A percentile compares a stretch with the other conserved stretches of the same genome.
Evolutionary conservation across 2,329 filamentous ascomycete genomes (phyloP).

Genomic region (Calonectria henricotiae): DNA sequence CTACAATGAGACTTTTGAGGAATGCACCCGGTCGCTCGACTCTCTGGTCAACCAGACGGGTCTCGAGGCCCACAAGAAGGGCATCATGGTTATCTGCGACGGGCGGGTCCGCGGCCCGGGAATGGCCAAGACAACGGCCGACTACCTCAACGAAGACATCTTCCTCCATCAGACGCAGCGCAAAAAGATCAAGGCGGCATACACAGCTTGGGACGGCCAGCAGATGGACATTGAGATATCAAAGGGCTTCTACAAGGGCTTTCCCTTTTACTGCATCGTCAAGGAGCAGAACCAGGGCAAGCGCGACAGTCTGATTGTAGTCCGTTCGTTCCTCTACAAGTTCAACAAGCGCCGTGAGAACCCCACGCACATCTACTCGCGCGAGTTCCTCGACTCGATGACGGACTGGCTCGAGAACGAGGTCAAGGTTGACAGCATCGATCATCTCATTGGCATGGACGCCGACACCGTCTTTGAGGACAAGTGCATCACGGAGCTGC

Average conservation of each 20-base stretch:
- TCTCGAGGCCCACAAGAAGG: neutral
- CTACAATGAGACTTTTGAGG: constrained; percentile 1
- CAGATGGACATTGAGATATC: constrained; percentile 36
- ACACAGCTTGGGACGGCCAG: neutral
- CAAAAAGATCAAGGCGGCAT: neutral
- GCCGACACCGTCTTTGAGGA: constrained; percentile 60
- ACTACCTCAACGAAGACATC: constrained; percentile 6
- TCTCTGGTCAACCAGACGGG: constrained; percentile 5
- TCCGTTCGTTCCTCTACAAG: constrained; percentile 62
- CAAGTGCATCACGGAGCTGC: constrained; percentile 59
- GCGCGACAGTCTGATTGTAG: constrained; percentile 61
- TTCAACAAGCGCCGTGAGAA: constrained; percentile 58
- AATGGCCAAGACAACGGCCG: constrained; percentile 1
- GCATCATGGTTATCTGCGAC: constrained; percentile 2
- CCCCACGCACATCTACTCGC: constrained; percentile 59
- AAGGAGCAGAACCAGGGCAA: constrained; percentile 64
- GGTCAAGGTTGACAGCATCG: constrained; percentile 44
- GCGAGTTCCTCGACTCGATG: constrained; percentile 57
- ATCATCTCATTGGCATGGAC: constrained; percentile 59
- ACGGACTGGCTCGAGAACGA: constrained; percentile 55
- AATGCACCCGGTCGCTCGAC: neutral
- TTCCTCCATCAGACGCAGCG: constrained; percentile 1
- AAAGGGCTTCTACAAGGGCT: constrained; percentile 59
- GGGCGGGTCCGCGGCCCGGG: neutral
- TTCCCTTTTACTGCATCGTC: constrained; percentile 62